Conservation (phyloP, 1,139 yeast species). For the Magnusiomyces paraingens region DNA sequence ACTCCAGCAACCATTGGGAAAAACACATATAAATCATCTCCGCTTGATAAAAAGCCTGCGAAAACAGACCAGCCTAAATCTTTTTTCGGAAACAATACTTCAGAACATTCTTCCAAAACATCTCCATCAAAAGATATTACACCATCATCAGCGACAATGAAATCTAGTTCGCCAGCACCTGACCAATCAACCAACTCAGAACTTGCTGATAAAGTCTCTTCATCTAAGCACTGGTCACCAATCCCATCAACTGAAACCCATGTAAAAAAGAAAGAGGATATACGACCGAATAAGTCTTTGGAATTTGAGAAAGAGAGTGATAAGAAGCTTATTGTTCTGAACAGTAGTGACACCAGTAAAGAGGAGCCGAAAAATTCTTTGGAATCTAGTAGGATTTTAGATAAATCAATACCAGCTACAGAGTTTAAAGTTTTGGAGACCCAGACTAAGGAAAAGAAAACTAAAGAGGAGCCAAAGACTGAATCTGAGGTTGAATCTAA, state of each 20-base stretch:
- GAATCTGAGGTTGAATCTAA: neutral
- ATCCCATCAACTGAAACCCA: neutral
- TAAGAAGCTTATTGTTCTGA: neutral
- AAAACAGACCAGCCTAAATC: neutral
- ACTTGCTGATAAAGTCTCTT: no score
- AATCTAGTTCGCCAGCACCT: neutral
- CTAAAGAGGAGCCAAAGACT: neutral
- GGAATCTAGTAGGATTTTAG: neutral
- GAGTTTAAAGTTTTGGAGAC: neutral
- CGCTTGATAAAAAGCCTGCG: neutral
- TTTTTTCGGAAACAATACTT: no score
- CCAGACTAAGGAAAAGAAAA: neutral
- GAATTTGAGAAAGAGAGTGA: neutral
- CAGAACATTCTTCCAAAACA: neutral
- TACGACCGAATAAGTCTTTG: neutral
- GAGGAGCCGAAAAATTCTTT: neutral
- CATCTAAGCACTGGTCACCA: neutral
- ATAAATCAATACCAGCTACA: no score
- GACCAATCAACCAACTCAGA: neutral
- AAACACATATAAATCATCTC: neutral
- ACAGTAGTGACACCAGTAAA: neutral
- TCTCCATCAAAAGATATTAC: neutral
- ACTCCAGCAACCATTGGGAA: neutral
- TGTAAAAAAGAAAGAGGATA: neutral
- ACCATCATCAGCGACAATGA: neutral